A percentile compares a stretch with the other conserved stretches of the same genome.
Conservation (phyloP, 164 flowering plant genomes). For the Dillenia suffruticosa region DNA sequence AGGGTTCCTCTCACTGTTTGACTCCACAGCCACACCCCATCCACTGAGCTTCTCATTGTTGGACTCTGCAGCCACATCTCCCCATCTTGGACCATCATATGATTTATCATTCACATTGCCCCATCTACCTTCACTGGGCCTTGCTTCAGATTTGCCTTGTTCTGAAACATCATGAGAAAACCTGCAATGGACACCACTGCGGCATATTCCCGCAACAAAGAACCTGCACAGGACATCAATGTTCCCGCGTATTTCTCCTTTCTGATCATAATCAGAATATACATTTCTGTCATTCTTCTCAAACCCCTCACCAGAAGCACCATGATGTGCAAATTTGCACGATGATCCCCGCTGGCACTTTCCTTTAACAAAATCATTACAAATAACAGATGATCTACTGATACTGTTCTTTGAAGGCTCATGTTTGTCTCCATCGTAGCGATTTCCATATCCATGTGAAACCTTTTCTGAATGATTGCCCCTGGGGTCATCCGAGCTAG, state of each 20-base stretch:
- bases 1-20: no score
- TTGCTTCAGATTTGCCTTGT: slow-evolving; percentile 24
- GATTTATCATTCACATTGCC: slow-evolving; percentile 8
- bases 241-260: slow-evolving; percentile 26
- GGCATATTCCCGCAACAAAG: slow-evolving; percentile 64
- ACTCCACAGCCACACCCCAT: no score
- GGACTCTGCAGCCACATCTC: background rate
- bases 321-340: slow-evolving; percentile 48
- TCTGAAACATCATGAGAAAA: slow-evolving; percentile 52
- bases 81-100: slow-evolving; percentile 7
- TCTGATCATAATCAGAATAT: slow-evolving; percentile 30
- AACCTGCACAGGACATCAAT: slow-evolving; percentile 50
- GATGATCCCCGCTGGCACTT: slow-evolving; percentile 46
- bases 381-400: slow-evolving; percentile 19
- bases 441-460: slow-evolving; percentile 10
- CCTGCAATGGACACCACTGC: slow-evolving; percentile 54
- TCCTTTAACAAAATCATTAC: slow-evolving; percentile 44
- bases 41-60: no score
- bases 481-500: slow-evolving; percentile 18
- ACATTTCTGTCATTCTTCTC: slow-evolving; percentile 26
- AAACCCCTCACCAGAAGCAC: slow-evolving; percentile 25
- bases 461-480: slow-evolving; percentile 17
- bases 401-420: slow-evolving; percentile 13
- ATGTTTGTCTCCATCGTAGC: slow-evolving; percentile 23
- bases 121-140: slow-evolving; percentile 25